Evolutionary conservation across 345 rosid species (phyloP).

Genomic region (Populus davidiana): DNA sequence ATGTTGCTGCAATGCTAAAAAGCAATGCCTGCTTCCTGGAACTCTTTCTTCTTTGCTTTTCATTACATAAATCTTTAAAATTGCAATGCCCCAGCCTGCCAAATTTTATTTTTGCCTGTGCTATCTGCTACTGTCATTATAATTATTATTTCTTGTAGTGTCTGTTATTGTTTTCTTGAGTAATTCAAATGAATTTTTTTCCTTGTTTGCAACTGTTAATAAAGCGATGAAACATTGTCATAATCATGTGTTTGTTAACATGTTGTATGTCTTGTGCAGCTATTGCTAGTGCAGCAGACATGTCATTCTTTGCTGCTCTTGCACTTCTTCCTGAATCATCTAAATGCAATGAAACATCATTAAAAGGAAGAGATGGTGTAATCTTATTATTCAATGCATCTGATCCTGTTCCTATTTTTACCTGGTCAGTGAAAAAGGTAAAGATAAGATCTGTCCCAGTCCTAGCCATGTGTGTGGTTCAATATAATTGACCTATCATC

Average conservation of each 20-base stretch:
- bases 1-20: not conserved
- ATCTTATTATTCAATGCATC: conserved; percentile 62
- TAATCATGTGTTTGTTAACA: not conserved
- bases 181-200: not conserved
- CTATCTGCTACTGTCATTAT: not conserved
- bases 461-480: not conserved
- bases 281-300: conserved; percentile 51
- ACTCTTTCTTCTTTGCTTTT: not conserved
- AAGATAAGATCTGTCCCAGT: conserved; percentile 5
- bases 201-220: not conserved
- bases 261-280: conserved; percentile 43
- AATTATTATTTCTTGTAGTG: not conserved
- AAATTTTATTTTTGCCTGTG: not conserved
- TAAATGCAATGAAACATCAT: conserved; percentile 24
- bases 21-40: not conserved
- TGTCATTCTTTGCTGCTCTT: conserved; percentile 66
- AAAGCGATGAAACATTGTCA: not conserved
- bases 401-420: conserved; percentile 65
- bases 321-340: conserved; percentile 54
- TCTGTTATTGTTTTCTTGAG: not conserved
- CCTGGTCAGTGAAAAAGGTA: conserved; percentile 87
- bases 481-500: not conserved
- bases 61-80: not conserved
- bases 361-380: conserved; percentile 63
- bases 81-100: not conserved